phyloP scores from a whole-genome alignment of 768 basidiomycete genomes.

The Kwoniella newhampshirensis region DNA sequence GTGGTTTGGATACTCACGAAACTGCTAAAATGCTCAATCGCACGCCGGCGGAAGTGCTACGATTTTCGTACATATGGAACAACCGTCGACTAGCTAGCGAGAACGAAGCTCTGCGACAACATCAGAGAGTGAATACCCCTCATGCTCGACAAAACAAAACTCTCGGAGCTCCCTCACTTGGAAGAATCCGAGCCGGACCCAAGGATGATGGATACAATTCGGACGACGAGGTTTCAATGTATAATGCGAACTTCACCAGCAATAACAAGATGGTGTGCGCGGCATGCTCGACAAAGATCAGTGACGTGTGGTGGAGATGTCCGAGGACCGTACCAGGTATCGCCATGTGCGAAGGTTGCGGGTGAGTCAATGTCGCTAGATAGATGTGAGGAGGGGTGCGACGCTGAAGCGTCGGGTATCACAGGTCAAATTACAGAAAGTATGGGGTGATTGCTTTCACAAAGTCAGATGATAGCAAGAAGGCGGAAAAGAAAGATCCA shows the following conservation, averaged over 20 bases:
- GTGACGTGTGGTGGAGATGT: constrained; percentile 84
- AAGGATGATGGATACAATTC: constrained; percentile 35
- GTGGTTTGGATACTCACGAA: constrained; percentile 47
- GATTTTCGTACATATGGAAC: constrained; percentile 52
- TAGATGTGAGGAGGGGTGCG: background rate
- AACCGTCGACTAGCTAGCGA: constrained; percentile 42
- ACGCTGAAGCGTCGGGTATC: background rate
- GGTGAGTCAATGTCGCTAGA: constrained; percentile 50
- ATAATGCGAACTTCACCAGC: constrained; percentile 62
- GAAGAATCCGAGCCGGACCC: constrained; percentile 26
- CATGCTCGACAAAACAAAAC: constrained; percentile 43
- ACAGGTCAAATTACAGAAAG: constrained; percentile 75
- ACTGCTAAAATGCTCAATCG: constrained; percentile 36
- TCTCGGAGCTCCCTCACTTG: constrained; percentile 43
- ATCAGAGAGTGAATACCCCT: constrained; percentile 33
- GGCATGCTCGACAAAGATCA: constrained; percentile 79
- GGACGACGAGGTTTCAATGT: constrained; percentile 76
- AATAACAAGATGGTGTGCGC: constrained; percentile 64
- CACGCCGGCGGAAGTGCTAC: constrained; percentile 43
- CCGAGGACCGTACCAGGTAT: constrained; percentile 77
- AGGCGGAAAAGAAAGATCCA: constrained; percentile 62
- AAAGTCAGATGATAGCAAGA: constrained; percentile 53
- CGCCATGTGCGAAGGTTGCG: constrained; percentile 81
- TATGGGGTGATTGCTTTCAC: constrained; percentile 70
- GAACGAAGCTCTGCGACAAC: constrained; percentile 42